A percentile compares a stretch with the other conserved stretches of the same genome.
Conservation (phyloP, 1,139 yeast species). For the Blastobotrys capitulatus region DNA sequence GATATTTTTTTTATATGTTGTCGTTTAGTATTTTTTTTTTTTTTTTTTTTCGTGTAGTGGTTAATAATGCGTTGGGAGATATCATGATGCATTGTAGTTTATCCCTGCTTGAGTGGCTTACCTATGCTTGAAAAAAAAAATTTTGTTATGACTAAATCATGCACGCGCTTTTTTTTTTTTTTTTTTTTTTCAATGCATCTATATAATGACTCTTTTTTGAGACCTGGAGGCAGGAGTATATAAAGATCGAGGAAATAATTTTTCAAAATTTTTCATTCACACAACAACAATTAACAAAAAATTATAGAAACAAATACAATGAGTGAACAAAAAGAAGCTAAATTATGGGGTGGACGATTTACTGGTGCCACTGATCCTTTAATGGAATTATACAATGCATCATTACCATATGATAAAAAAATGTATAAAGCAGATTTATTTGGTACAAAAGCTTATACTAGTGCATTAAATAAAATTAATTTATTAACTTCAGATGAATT, state of each 20-base stretch:
- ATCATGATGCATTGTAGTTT: too few species aligned
- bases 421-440: conserved; percentile 93
- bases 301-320: background rate
- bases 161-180: too few species aligned
- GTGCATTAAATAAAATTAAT: conserved; percentile 75
- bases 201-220: background rate
- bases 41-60: background rate
- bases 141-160: too few species aligned
- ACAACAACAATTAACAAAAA: background rate
- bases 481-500: conserved; percentile 69
- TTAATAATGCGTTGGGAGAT: too few species aligned
- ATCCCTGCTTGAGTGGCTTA: too few species aligned
- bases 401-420: conserved; percentile 88
- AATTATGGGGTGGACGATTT: conserved; percentile 98
- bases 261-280: background rate
- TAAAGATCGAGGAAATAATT: conserved; percentile 3
- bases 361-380: conserved; percentile 94
- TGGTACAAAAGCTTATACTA: conserved; percentile 90
- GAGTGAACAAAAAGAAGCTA: conserved; percentile 26
- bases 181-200: background rate
- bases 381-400: conserved; percentile 95
- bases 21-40: background rate
- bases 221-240: background rate
- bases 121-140: too few species aligned
- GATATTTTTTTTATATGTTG: background rate